A percentile compares a stretch with the other conserved stretches of the same genome.
Evolutionary conservation across 108 stramenopile genomes (phyloP).

Genomic region (Pseudonitzschia multiseries): DNA sequence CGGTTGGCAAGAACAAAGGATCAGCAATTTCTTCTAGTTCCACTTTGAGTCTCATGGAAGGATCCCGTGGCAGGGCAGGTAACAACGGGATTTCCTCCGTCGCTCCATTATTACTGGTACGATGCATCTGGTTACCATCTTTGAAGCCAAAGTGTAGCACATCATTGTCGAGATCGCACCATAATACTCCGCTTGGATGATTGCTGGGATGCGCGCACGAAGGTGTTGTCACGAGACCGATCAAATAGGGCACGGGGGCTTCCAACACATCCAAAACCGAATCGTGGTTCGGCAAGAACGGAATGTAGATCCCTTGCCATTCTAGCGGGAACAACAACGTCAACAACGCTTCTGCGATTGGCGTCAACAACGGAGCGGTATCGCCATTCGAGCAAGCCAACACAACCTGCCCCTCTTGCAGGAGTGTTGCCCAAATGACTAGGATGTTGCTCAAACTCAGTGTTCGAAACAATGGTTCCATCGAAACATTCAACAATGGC

Average conservation of each 20-base stretch:
- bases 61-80: conserved; percentile 60
- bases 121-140: conserved; percentile 3
- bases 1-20: conserved; percentile 24
- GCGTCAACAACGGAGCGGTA: conserved; percentile 63
- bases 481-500: conserved; percentile 71
- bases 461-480: conserved; percentile 74
- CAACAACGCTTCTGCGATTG: conserved; percentile 76
- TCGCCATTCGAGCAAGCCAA: conserved; percentile 47
- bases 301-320: conserved; percentile 73
- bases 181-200: conserved; percentile 51
- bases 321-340: conserved; percentile 81
- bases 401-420: conserved; percentile 74
- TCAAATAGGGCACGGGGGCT: conserved; percentile 85
- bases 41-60: conserved; percentile 54
- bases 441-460: conserved; percentile 67
- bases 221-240: conserved; percentile 53
- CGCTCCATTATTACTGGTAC: neutral
- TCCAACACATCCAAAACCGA: conserved; percentile 56
- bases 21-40: conserved; percentile 54
- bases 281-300: conserved; percentile 61
- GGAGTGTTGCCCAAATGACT: conserved; percentile 65
- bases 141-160: conserved; percentile 61
- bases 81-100: conserved; percentile 15
- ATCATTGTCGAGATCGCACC: conserved; percentile 79
- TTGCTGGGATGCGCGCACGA: conserved; percentile 34